These are phyloP conservation scores for Gaultheria prostrata DNA, from an alignment of 148 eudicot species.

Conservation along the genomic window DNA sequence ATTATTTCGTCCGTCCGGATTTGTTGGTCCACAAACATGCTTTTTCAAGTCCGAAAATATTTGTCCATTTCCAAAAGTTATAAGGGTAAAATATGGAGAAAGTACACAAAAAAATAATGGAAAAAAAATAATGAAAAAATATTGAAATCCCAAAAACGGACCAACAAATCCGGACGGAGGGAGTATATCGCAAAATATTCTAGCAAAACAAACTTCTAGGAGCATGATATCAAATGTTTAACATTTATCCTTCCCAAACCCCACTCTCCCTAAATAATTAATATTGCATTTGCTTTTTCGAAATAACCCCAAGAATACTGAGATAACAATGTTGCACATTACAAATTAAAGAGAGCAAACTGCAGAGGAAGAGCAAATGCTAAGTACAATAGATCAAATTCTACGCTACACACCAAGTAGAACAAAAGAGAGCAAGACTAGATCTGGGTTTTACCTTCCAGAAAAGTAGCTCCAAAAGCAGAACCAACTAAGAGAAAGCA, in stretches of 20 bases:
- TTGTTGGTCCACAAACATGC: too few relatives aligned
- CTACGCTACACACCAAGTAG: background rate
- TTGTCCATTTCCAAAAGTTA: too few relatives aligned
- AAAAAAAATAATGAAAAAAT: too few relatives aligned
- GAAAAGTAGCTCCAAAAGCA: constrained; percentile 31
- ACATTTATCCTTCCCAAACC: background rate
- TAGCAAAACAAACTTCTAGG: background rate
- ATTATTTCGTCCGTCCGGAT: too few relatives aligned
- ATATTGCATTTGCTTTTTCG: too few relatives aligned
- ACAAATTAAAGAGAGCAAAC: background rate
- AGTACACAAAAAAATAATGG: too few relatives aligned
- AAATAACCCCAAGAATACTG: too few relatives aligned
- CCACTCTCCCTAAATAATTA: background rate
- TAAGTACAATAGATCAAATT: background rate
- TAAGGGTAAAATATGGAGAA: too few relatives aligned
- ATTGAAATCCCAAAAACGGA: too few relatives aligned
- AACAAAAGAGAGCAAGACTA: background rate
- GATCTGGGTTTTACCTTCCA: constrained; percentile 27
- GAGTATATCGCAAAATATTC: background rate
- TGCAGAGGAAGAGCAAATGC: background rate
- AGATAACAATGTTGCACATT: too few relatives aligned
- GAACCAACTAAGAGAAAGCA: constrained; percentile 27
- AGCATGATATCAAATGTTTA: background rate
- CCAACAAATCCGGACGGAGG: too few relatives aligned
- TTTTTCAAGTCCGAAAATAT: too few relatives aligned